These are phyloP conservation scores for Emmonsiellopsis sp. DNA, from an alignment of 2,329 filamentous ascomycete species.

Conservation along the genomic window DNA sequence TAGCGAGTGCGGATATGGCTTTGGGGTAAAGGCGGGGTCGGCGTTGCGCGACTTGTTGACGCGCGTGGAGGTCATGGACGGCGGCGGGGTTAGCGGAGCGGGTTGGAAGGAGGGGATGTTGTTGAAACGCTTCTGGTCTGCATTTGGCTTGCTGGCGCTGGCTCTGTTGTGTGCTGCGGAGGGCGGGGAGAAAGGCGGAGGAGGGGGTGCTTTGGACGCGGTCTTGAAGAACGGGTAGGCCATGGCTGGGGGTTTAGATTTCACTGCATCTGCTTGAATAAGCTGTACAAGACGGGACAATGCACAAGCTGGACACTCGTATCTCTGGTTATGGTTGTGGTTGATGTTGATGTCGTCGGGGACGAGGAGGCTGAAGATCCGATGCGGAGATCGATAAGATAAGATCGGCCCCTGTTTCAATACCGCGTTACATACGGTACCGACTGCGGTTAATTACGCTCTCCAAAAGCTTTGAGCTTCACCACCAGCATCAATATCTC, in stretches of 20 bases:
- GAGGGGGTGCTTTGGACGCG: not conserved
- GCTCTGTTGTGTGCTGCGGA: not conserved
- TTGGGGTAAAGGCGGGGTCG: constrained; percentile 21
- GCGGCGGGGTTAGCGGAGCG: not conserved
- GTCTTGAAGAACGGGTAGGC: not conserved
- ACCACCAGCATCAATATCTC: not conserved
- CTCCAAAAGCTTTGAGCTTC: constrained; percentile 1
- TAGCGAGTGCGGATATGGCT: constrained; percentile 13
- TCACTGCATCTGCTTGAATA: not conserved
- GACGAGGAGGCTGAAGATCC: not conserved
- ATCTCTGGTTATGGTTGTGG: constrained; percentile 8
- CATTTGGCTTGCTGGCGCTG: not conserved
- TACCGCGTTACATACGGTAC: not conserved
- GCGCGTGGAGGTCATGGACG: constrained; percentile 4
- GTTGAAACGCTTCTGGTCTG: not conserved
- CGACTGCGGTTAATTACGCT: not conserved
- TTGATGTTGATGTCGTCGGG: not conserved
- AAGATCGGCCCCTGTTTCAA: constrained; percentile 8
- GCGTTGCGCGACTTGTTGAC: constrained; percentile 10
- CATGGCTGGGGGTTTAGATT: not conserved
- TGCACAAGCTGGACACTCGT: too few relatives aligned
- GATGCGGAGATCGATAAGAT: constrained; percentile 17
- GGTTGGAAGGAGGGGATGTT: not conserved
- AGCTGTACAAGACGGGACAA: too few relatives aligned
- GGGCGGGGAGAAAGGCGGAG: not conserved